Evolutionary conservation across 345 rosid species (phyloP), one percentile per base, ranked within the genome.

Genomic region (Pistacia integerrima): DNA sequence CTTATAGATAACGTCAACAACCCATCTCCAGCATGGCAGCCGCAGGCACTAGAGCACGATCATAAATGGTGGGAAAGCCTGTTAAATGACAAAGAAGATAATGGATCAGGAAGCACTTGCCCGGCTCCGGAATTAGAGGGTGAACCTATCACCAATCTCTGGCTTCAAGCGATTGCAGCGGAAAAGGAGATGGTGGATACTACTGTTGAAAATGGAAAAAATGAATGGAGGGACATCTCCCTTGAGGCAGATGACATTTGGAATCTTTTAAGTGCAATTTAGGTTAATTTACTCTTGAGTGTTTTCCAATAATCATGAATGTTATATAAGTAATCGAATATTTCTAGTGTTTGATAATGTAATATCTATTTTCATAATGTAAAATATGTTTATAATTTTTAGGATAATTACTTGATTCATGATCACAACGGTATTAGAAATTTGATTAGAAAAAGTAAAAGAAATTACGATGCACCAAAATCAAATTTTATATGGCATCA

Each of bases 81-180:
- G 18, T 30, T 62, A 12, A 44, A 62, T 12, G 66, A 62, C 11
- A 30, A 25, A 2, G 63, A 62, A 62, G 44, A 6, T 33, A 35
- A 16, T 33, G 46, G 44, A 30, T 30, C 33, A 62, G 44, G 66
- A 62, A 12, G 16, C 44, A 14, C 44, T 28, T 30, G 41, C 44
- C 33, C 25, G n/a, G 13, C 44, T 11, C 25, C 1, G 30, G 44
- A 62, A n/a, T 3, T 30, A 33, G 38, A 14, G 1, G 65, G 38
- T 18, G 65, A 58, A 12, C 28, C 62, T 10, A 59, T 25, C 63
- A 10, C 35, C 28, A 59, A 13, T 13, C 13, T 22, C 25, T 8
- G 63, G 63, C n/a, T 62, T 62, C n/a, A 62, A 61, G 65, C 28
- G 33, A 62, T 30, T 62, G 38, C 66, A 62, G 8, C 66, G 5